phyloP scores from a whole-genome alignment of 768 basidiomycete species.

The Leccinum truebloodii region DNA sequence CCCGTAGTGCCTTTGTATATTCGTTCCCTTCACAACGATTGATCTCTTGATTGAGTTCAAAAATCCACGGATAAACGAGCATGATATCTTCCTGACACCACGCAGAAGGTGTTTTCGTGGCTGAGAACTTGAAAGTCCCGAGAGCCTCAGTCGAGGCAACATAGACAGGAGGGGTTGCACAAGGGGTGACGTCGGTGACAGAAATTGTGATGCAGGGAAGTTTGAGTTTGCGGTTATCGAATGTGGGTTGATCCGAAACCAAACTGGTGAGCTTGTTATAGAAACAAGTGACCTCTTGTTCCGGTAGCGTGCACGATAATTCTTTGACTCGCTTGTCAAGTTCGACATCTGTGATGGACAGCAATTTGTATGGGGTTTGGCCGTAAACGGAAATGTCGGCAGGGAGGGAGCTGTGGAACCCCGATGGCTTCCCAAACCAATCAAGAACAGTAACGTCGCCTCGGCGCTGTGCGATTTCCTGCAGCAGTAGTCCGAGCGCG shows the following conservation, averaged over 20 bases:
- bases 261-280: neutral
- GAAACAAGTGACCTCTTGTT: neutral
- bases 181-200: neutral
- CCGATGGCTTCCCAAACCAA: no score
- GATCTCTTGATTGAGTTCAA: conserved; percentile 3
- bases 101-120: neutral
- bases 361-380: neutral
- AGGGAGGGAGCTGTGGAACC: no score
- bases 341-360: neutral
- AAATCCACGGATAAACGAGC: conserved; percentile 15
- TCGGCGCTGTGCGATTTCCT: conserved; percentile 10
- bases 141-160: conserved; percentile 5
- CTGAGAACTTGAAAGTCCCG: neutral
- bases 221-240: conserved; percentile 8
- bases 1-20: no score
- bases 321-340: neutral
- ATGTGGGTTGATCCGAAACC: neutral
- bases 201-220: conserved; percentile 16
- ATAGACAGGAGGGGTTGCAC: neutral
- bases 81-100: neutral
- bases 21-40: neutral
- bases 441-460: conserved; percentile 15
- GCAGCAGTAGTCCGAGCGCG: conserved; percentile 15
- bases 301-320: neutral
- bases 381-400: no score